Evolutionary conservation across 164 flowering plant species (phyloP).

Genomic region (Warburgia ugandensis): DNA sequence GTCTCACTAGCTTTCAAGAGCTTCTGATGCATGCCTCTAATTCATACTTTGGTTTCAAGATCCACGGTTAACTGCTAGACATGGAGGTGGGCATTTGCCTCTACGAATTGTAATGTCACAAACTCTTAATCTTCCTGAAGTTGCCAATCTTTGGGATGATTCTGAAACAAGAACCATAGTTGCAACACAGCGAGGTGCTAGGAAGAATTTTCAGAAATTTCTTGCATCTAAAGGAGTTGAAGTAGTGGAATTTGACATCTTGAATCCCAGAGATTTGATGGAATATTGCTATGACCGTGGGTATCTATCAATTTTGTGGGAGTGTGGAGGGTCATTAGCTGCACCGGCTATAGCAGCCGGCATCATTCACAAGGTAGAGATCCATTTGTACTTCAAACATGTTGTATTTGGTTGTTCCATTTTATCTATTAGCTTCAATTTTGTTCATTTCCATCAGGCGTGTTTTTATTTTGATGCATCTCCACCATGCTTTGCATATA

Average conservation of each 20-base stretch:
- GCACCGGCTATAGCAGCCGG: conserved; percentile 95
- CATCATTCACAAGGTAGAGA: conserved; percentile 45
- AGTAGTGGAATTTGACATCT: conserved; percentile 89
- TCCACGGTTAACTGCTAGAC: conserved; percentile 87
- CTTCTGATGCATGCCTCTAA: neutral
- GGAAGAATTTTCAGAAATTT: conserved; percentile 70
- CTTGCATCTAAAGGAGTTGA: conserved; percentile 97
- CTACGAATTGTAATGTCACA: conserved; percentile 80
- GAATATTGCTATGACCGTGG: conserved; percentile 89
- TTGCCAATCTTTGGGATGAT: conserved; percentile 82
- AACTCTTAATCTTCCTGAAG: conserved; percentile 88
- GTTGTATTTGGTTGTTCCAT: neutral
- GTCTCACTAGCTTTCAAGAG: neutral
- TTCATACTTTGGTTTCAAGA: conserved; percentile 35
- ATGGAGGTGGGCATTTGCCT: conserved; percentile 89
- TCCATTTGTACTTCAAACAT: neutral
- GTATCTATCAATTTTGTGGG: conserved; percentile 85
- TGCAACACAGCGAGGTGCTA: conserved; percentile 91
- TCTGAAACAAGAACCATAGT: conserved; percentile 84
- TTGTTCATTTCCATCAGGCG: neutral
- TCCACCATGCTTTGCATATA: no score
- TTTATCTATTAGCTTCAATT: neutral
- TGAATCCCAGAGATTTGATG: conserved; percentile 80
- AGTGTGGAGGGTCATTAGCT: conserved; percentile 89
- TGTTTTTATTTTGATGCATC: neutral